phyloP scores from a whole-genome alignment of 148 eudicot genomes.

The Agrostemma githago region DNA sequence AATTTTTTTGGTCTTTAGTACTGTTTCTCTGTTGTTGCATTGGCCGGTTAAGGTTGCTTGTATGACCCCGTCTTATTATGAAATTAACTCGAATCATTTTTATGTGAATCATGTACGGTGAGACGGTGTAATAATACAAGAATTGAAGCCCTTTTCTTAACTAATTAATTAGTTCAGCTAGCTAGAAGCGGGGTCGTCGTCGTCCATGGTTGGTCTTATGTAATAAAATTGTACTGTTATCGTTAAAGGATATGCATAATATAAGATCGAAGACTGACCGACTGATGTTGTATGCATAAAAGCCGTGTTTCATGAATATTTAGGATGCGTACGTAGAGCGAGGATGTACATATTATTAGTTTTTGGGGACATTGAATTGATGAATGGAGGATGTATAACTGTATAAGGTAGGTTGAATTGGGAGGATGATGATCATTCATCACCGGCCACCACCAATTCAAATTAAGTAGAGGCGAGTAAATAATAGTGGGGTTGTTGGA shows the following conservation, averaged over 20 bases:
- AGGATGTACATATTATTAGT: background rate
- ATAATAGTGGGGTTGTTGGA: slow-evolving; percentile 29
- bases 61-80: background rate
- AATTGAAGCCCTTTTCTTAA: background rate
- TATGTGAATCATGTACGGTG: background rate
- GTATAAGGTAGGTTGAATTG: background rate
- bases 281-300: too few relatives aligned
- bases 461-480: background rate
- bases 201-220: too few relatives aligned
- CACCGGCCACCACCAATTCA: background rate
- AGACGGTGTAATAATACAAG: background rate
- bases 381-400: slow-evolving; percentile 10
- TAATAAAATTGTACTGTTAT: too few relatives aligned
- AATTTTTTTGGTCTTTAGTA: slow-evolving; percentile 19
- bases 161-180: background rate
- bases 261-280: too few relatives aligned
- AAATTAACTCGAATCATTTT: background rate
- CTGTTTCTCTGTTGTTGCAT: slow-evolving; percentile 5
- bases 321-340: background rate
- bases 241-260: too few relatives aligned
- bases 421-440: slow-evolving; percentile 10
- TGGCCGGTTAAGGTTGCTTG: slow-evolving; percentile 7
- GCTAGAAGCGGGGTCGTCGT: too few relatives aligned
- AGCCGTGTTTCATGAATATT: background rate
- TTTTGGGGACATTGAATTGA: background rate